Conservation (phyloP, 345 rosid genomes). For the Pseudoturritis turrita region DNA sequence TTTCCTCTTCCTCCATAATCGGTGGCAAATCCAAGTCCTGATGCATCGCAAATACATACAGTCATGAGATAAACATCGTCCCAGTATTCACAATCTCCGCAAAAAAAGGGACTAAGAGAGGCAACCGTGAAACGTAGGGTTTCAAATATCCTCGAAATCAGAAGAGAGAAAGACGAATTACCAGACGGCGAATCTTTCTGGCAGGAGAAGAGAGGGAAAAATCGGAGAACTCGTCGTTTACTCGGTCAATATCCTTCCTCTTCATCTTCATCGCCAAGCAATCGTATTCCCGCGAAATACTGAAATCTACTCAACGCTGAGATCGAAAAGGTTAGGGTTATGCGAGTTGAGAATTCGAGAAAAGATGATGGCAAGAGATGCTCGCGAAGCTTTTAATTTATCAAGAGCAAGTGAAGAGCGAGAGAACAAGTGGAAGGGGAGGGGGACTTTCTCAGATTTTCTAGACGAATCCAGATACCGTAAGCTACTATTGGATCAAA, state of each 20-base stretch:
- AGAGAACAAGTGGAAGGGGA: neutral
- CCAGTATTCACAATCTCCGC: neutral
- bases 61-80: neutral
- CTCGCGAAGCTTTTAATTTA: neutral
- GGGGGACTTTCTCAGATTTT: neutral
- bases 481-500: too few relatives aligned
- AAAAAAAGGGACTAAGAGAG: neutral
- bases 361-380: neutral
- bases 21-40: constrained; percentile 59
- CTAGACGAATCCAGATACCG: constrained; percentile 23
- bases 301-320: neutral
- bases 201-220: constrained; percentile 80
- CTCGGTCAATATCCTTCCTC: constrained; percentile 56
- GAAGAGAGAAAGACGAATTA: constrained; percentile 10
- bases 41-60: neutral
- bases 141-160: neutral
- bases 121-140: neutral
- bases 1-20: constrained; percentile 58
- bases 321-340: neutral
- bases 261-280: constrained; percentile 32
- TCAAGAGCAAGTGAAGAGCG: neutral
- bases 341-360: neutral
- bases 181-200: constrained; percentile 76
- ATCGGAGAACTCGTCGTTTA: constrained; percentile 73
- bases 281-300: neutral